A percentile compares a stretch with the other conserved stretches of the same genome.
Evolutionary conservation across 2,329 filamentous ascomycete species (phyloP).

Genomic region (Talaromyces sp.): DNA sequence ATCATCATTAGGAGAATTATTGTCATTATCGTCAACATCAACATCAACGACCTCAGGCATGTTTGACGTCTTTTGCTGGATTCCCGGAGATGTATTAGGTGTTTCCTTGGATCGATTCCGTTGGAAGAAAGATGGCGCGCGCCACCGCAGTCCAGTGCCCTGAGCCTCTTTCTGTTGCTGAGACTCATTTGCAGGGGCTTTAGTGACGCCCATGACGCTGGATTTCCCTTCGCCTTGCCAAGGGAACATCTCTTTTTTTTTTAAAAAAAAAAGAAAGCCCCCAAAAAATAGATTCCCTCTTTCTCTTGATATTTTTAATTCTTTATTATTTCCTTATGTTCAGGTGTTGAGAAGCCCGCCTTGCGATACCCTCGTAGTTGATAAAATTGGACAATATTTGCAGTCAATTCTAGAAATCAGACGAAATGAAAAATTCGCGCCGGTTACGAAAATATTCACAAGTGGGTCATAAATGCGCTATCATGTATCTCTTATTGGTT

Average conservation of each 20-base stretch:
- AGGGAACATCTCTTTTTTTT: slow-evolving; percentile 10
- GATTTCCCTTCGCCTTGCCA: slow-evolving; percentile 14
- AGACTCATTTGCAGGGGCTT: slow-evolving; percentile 5
- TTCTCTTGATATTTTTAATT: background rate
- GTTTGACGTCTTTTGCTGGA: background rate
- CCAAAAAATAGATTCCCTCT: background rate
- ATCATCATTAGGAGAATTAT: background rate
- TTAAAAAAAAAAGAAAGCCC: too few species aligned
- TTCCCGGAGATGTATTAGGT: background rate
- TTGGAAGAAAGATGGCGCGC: slow-evolving; percentile 3
- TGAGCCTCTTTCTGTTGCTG: slow-evolving; percentile 12
- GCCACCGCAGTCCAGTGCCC: slow-evolving; percentile 5
- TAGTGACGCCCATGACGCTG: background rate
- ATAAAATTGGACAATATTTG: too few species aligned
- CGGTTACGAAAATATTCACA: slow-evolving; percentile 16
- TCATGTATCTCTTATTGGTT: background rate
- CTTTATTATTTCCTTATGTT: background rate
- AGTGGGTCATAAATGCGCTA: background rate
- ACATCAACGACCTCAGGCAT: background rate
- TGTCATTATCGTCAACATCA: background rate
- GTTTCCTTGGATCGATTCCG: background rate
- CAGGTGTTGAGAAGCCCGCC: background rate
- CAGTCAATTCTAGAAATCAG: background rate
- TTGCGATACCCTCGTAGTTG: background rate
- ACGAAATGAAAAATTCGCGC: slow-evolving; percentile 14